Conservation (phyloP, 495 filamentous ascomycete species). For the Penicillium crystallinum region DNA sequence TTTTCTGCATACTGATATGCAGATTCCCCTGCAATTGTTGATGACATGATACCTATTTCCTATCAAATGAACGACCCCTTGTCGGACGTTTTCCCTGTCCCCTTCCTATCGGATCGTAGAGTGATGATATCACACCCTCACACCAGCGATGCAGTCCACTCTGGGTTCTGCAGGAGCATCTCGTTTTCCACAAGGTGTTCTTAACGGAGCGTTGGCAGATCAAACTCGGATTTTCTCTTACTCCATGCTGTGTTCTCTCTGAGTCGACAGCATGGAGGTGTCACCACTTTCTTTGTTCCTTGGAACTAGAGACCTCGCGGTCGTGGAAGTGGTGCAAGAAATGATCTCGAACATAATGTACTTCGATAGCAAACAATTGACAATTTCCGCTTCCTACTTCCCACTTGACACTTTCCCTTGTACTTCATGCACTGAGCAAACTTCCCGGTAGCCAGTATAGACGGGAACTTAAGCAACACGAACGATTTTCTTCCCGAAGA, state of each 20-base stretch:
- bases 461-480: not conserved
- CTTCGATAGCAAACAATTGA: constrained; percentile 12
- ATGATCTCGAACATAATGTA: constrained; percentile 58
- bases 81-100: constrained; percentile 7
- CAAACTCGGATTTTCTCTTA: constrained; percentile 28
- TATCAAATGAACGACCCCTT: constrained; percentile 10
- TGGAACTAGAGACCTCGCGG: constrained; percentile 37
- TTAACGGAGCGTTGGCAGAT: constrained; percentile 79
- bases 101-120: not conserved
- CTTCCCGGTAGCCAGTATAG: not conserved
- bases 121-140: not conserved
- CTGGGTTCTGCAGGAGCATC: constrained; percentile 60
- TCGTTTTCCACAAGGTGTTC: constrained; percentile 49
- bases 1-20: constrained; percentile 20
- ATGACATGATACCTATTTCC: constrained; percentile 28
- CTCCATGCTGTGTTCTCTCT: constrained; percentile 25
- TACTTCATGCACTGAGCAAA: not conserved
- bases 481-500: not conserved
- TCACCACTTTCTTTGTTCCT: constrained; percentile 51
- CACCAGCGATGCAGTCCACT: constrained; percentile 65
- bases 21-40: constrained; percentile 18
- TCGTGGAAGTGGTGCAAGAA: constrained; percentile 67
- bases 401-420: not conserved
- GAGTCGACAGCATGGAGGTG: constrained; percentile 6
- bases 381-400: not conserved